A percentile compares a stretch with the other conserved stretches of the same genome.
phyloP scores from a whole-genome alignment of 1,284 basidiomycete species.

The Takashimella tepidaria region DNA sequence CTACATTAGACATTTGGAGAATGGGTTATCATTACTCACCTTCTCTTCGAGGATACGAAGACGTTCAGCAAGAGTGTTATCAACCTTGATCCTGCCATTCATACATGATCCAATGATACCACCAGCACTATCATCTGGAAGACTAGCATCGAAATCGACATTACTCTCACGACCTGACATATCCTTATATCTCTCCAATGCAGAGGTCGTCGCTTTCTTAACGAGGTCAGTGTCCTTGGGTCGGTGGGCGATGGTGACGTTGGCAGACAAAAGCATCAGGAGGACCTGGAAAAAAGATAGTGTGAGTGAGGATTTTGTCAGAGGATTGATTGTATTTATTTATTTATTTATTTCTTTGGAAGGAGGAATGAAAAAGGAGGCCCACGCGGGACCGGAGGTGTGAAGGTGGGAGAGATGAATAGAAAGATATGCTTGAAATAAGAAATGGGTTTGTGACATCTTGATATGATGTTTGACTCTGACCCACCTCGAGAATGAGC shows the following conservation, averaged over 20 bases:
- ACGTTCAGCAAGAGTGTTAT: conserved; percentile 88
- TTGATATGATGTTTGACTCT: no score
- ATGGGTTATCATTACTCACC: conserved; percentile 54
- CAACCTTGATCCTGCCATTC: conserved; percentile 70
- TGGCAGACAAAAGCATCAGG: conserved; percentile 64
- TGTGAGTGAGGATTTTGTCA: conserved; percentile 43
- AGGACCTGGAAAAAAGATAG: conserved; percentile 48
- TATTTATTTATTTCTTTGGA: no score
- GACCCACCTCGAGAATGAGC: conserved; percentile 71
- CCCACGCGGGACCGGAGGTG: not conserved
- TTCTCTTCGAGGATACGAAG: conserved; percentile 79
- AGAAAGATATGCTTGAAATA: not conserved
- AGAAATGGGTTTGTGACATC: not conserved
- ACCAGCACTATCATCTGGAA: conserved; percentile 75
- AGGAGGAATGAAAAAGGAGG: conserved; percentile 34
- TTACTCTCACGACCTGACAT: conserved; percentile 63
- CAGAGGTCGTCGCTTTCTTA: conserved; percentile 32
- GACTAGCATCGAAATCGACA: conserved; percentile 59
- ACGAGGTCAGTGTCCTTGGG: conserved; percentile 40
- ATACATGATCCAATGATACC: conserved; percentile 73
- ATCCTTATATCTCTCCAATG: conserved; percentile 42
- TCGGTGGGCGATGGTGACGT: conserved; percentile 47
- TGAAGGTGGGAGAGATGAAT: not conserved
- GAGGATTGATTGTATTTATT: no score
- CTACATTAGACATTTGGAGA: no score